A percentile compares a stretch with the other conserved stretches of the same genome.
phyloP scores from a whole-genome alignment of 169 alveolate species.

The Miamiensis avidus region DNA sequence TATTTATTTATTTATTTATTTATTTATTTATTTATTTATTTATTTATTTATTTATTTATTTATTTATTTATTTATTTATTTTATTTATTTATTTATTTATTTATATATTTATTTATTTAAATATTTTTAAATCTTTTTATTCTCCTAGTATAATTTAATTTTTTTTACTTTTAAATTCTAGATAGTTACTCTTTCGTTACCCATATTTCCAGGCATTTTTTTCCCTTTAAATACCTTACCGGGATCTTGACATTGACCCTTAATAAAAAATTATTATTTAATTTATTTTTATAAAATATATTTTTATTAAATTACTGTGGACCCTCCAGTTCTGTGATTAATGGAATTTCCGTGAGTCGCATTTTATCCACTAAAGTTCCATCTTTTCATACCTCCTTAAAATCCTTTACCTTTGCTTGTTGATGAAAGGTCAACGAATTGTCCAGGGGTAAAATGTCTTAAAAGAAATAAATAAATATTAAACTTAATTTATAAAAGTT shows the following conservation, averaged over 20 bases:
- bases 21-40: no score
- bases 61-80: no score
- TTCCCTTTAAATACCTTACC: slow-evolving; percentile 94
- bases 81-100: no score
- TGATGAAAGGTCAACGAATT: slow-evolving; percentile 89
- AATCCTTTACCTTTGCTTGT: slow-evolving; percentile 93
- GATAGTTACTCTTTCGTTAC: slow-evolving; percentile 82
- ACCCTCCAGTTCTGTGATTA: slow-evolving; percentile 93
- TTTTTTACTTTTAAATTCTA: slow-evolving; percentile 50
- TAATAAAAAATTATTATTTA: slow-evolving; percentile 5
- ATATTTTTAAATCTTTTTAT: no score
- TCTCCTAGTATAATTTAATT: no score
- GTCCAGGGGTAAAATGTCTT: slow-evolving; percentile 83
- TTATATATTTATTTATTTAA: no score
- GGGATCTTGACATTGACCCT: slow-evolving; percentile 93
- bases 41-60: no score
- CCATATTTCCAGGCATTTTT: slow-evolving; percentile 95
- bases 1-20: background rate
- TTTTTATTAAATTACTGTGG: slow-evolving; percentile 43
- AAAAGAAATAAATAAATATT: slow-evolving; percentile 71
- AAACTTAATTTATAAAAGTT: slow-evolving; percentile 68
- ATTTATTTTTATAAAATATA: no score
- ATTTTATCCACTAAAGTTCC: slow-evolving; percentile 88
- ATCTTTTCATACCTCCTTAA: slow-evolving; percentile 90
- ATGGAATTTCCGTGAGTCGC: slow-evolving; percentile 92